These are phyloP conservation scores for Annulohypoxylon truncatum DNA, from an alignment of 2,329 filamentous ascomycete genomes.

Conservation along the genomic window DNA sequence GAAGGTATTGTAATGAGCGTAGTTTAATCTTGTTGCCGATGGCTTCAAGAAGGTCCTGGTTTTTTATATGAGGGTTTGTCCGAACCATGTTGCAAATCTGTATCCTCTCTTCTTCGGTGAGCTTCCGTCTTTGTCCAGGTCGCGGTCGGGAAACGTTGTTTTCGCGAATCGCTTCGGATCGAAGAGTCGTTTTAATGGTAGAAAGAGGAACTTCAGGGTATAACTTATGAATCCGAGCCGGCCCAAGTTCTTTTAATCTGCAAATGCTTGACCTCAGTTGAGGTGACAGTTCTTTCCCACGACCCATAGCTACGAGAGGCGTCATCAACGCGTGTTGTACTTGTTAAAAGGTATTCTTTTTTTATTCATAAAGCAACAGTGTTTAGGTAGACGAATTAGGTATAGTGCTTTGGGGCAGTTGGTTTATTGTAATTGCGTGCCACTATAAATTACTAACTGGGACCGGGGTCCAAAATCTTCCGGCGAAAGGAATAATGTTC, in stretches of 20 bases:
- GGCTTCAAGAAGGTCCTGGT: neutral
- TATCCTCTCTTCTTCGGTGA: neutral
- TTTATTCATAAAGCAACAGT: neutral
- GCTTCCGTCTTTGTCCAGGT: neutral
- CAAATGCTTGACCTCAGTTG: neutral
- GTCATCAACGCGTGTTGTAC: neutral
- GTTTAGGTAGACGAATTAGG: neutral
- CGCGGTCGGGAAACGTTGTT: neutral
- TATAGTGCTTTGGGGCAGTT: neutral
- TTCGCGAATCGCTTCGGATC: neutral
- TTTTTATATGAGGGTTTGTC: neutral
- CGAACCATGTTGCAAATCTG: neutral
- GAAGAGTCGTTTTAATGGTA: neutral
- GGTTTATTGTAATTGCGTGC: too few species aligned
- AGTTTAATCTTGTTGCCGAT: neutral
- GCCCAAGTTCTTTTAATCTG: neutral
- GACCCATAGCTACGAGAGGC: neutral
- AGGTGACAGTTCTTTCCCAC: neutral
- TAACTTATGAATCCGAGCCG: neutral
- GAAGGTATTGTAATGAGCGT: neutral
- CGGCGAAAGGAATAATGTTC: neutral
- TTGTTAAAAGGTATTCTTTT: neutral
- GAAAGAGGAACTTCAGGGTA: neutral
- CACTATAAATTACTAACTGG: too few species aligned
- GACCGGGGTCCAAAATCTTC: neutral